These are phyloP conservation scores for Geotrichum citri-aurantii DNA, from an alignment of 1,139 yeast species.

Conservation along the genomic window DNA sequence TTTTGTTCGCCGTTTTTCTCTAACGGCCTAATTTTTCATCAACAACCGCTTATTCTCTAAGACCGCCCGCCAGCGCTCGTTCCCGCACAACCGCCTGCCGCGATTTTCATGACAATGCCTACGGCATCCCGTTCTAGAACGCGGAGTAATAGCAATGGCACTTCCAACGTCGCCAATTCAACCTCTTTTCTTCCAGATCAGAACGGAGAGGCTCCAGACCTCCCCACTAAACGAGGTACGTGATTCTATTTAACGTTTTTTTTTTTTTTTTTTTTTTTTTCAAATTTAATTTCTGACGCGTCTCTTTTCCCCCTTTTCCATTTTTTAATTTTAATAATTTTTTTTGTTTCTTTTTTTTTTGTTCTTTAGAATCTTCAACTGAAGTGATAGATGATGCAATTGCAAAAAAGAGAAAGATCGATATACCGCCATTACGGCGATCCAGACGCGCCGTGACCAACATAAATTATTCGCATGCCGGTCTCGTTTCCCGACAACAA, in stretches of 20 bases:
- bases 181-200: not conserved
- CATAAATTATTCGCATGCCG: slow-evolving; percentile 14
- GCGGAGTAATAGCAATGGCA: slow-evolving; percentile 7
- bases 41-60: not conserved
- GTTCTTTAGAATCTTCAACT: not conserved
- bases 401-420: slow-evolving; percentile 3
- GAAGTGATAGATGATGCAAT: not conserved
- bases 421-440: slow-evolving; percentile 8
- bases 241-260: slow-evolving; percentile 1
- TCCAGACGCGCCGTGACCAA: slow-evolving; percentile 13
- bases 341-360: not conserved
- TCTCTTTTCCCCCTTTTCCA: not conserved
- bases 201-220: not conserved
- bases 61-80: not conserved
- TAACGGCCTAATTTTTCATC: not conserved
- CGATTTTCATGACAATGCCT: slow-evolving; percentile 5
- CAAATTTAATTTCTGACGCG: not conserved
- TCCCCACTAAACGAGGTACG: slow-evolving; percentile 1
- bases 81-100: not conserved
- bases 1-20: not conserved
- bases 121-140: slow-evolving; percentile 10
- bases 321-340: too few relatives aligned
- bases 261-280: slow-evolving; percentile 1
- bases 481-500: slow-evolving; percentile 1
- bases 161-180: not conserved